Conservation (phyloP, 2,329 filamentous ascomycete genomes). For the Myriosclerotinia scirpicola region DNA sequence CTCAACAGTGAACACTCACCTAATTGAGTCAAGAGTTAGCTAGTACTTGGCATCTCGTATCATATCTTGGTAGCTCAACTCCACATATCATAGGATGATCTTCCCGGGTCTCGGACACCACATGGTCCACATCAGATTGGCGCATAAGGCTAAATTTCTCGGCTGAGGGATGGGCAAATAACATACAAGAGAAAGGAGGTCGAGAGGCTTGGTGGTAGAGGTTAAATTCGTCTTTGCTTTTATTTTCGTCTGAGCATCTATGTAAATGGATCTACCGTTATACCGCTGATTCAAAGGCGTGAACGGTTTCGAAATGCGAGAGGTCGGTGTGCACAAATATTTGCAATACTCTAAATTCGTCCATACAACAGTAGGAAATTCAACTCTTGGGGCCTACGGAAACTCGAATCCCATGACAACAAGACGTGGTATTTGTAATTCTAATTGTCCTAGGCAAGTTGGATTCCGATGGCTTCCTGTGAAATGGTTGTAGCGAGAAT, state of each 20-base stretch:
- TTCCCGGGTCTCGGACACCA: not conserved
- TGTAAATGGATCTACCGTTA: not conserved
- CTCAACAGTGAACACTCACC: no score
- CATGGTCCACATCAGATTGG: not conserved
- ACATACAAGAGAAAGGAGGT: not conserved
- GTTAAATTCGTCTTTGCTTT: not conserved
- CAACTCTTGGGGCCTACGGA: no score
- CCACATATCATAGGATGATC: constrained; percentile 3
- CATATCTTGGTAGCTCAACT: not conserved
- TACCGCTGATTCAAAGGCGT: no score
- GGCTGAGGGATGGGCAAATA: constrained; percentile 6
- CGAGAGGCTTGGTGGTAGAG: not conserved
- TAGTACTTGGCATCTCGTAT: constrained; percentile 11
- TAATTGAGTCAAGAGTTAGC: not conserved
- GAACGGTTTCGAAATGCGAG: not conserved
- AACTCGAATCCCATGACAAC: no score
- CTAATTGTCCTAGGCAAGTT: no score
- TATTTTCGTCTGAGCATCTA: not conserved
- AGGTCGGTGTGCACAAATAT: not conserved
- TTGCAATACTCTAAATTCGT: no score
- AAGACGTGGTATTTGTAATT: no score
- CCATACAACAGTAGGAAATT: no score
- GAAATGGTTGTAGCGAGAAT: no score
- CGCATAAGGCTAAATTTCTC: not conserved
- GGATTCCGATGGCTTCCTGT: no score